phyloP scores from a whole-genome alignment of 2,329 filamentous ascomycete genomes.

The Alternaria consortialis region DNA sequence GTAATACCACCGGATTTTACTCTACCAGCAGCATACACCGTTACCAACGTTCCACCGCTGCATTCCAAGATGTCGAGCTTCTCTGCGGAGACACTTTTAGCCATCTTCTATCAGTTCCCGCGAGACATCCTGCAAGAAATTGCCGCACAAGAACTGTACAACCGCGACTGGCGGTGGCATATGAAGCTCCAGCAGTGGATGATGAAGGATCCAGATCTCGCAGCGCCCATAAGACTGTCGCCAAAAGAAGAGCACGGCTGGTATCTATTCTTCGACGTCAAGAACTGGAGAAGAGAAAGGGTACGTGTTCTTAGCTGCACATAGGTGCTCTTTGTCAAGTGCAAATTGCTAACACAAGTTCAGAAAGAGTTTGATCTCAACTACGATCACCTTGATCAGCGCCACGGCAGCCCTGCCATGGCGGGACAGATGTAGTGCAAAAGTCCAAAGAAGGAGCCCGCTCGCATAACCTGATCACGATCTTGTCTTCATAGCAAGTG shows the following conservation, averaged over 20 bases:
- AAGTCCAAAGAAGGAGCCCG: neutral
- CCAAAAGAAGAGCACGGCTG: slow-evolving; percentile 61
- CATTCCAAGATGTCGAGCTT: slow-evolving; percentile 67
- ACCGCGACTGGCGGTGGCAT: slow-evolving; percentile 64
- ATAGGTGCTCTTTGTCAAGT: neutral
- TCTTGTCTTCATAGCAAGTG: slow-evolving; percentile 1
- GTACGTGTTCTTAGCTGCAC: slow-evolving; percentile 38
- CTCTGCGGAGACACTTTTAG: slow-evolving; percentile 71
- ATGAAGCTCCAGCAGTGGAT: slow-evolving; percentile 64
- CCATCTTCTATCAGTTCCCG: slow-evolving; percentile 74
- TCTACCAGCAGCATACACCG: slow-evolving; percentile 70
- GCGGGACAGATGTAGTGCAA: slow-evolving; percentile 34
- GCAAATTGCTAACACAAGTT: slow-evolving; percentile 25
- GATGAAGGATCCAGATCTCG: slow-evolving; percentile 61
- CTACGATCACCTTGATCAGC: slow-evolving; percentile 61
- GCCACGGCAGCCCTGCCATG: slow-evolving; percentile 50
- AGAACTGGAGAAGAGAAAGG: slow-evolving; percentile 62
- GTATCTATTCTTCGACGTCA: slow-evolving; percentile 65
- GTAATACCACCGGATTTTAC: slow-evolving; percentile 69
- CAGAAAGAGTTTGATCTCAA: slow-evolving; percentile 62
- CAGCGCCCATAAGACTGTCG: slow-evolving; percentile 55
- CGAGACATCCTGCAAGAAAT: slow-evolving; percentile 72
- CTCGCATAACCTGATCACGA: neutral
- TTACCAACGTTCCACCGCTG: slow-evolving; percentile 71
- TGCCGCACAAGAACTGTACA: slow-evolving; percentile 68